Conservation (phyloP, 768 basidiomycete species). For the Roridomyces roridus region DNA sequence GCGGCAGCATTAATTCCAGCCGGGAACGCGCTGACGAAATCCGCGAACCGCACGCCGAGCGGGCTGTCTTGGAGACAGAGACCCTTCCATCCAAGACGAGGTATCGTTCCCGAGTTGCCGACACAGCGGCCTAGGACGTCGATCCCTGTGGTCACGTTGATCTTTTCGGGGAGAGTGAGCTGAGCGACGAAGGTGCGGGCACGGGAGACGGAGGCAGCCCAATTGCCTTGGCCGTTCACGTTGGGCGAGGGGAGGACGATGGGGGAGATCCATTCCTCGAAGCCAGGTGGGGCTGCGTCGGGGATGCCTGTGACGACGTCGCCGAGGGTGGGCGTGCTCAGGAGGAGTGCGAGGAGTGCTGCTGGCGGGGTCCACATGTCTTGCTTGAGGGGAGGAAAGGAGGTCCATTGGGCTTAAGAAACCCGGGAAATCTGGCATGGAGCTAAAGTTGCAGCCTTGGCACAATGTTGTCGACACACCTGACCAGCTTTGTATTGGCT, state of each 20-base stretch:
- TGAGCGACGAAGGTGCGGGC: constrained; percentile 11
- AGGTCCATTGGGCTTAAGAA: too few species aligned
- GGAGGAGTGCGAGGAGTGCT: neutral
- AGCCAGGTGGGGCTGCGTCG: constrained; percentile 14
- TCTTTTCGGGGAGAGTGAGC: constrained; percentile 33
- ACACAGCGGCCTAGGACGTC: constrained; percentile 30
- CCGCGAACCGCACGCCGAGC: constrained; percentile 61
- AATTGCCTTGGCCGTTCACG: neutral
- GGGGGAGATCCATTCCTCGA: constrained; percentile 19
- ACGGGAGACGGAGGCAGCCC: constrained; percentile 5
- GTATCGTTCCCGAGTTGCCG: constrained; percentile 29
- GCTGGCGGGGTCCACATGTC: too few species aligned
- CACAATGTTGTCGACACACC: too few species aligned
- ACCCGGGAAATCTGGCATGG: too few species aligned
- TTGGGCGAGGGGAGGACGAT: constrained; percentile 17
- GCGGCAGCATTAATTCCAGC: constrained; percentile 65
- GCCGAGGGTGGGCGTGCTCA: neutral
- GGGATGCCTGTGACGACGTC: constrained; percentile 20
- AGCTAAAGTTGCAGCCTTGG: too few species aligned
- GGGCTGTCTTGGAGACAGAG: constrained; percentile 51
- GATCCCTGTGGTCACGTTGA: constrained; percentile 36
- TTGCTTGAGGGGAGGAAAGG: too few species aligned
- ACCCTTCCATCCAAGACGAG: constrained; percentile 29
- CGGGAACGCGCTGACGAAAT: constrained; percentile 63
- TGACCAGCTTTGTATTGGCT: too few species aligned